Evolutionary conservation across 2,329 filamentous ascomycete genomes (phyloP), one percentile per base, ranked within the genome.

Genomic region (Scytalidium sp.): DNA sequence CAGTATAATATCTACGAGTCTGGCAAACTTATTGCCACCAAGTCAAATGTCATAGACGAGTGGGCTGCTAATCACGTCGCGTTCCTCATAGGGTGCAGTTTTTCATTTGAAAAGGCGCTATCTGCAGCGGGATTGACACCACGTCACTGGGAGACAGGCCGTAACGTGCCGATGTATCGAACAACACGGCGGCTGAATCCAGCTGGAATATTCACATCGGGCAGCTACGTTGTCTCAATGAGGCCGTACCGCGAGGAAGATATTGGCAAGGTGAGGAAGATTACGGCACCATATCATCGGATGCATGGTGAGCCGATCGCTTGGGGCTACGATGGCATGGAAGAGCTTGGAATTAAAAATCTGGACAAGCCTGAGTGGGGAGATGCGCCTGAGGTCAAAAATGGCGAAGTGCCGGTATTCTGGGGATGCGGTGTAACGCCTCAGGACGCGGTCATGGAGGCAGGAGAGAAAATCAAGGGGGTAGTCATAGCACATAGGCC

Each of bases 341-440:
- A 64, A 53, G 58, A 58, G 25, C 57, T 87, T 41, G 83, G 83
- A 0, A 81, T 87, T 49, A 45, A 55, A 43, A 72, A 84, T 61
- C 69, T 84, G 9, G 64, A 72, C 40, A 51, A 41, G 7, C 78
- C 78, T 1, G 75, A 85, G 46, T 87, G 79, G 75, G 83, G 83
- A 1, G 79, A 84, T 51, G 52, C 53, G 3, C 73, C 73, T 4
- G 56, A 62, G 15, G 65, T 63, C 13, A 65, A 66, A 19, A 67
- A 71, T 13, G 69, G 74, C 2, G 68, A 75, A 21, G 69, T 83
- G 23, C 79, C 79, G 0, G 74, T 82, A 3, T 83, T 83, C 55
- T 80, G 83, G 81, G 83, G 80, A 0, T 87, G 83, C 59, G 83
- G 83, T 27, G 82, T 86, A 10, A 86, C 83, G 32, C 82, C 84